Base-by-base conservation (phyloP, 176 grass and related monocot species). In the Ensete glaucum region DNA sequence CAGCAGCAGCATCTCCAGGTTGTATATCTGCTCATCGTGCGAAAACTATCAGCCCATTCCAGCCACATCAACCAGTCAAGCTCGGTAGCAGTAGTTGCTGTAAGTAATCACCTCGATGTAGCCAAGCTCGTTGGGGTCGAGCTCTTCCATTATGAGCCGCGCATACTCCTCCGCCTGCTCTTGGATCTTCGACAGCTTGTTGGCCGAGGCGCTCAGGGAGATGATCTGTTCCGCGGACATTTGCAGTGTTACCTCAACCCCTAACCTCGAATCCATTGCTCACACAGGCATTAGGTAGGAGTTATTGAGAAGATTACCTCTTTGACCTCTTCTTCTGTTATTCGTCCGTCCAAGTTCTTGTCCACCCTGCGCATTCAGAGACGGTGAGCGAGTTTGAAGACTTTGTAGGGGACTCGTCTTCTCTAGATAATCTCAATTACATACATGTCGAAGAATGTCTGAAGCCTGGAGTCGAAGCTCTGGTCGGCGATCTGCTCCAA, bases 381-480 rank as follows among this genome's bases (percentile, higher is more conserved):
- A n/a, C 8, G 43, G 27, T 14, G 54, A 62, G 26, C 20, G 29
- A 58, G 52, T 49, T 11, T 11, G 53, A 52, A 22, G 52, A 43
- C 2, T 9, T 25, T 21, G 1, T 43, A 16, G 24, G 15, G 15
- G 26, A 74, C 13, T 59, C 29, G 13, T 59, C 54, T 17, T 5
- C 62, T 23, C 24, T 16, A 17, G 14, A 12, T 27, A 53, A 14
- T 9, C 4, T 27, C 43, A 23, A 77, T 78, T 14, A 23, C 75
- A 57, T 80, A 96, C 89, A 97, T 93, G 86, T 97, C 94, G 77
- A 97, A 97, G 88, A 97, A 97, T 17, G 94, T 97, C 71, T 97
- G 90, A 25, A 97, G 94, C 57, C 94, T 87, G 62, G 85, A 85
- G 81, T 97, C 94, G 77, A 97, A 97, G 71, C 94, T 97, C 68